Conservation (phyloP, 1,139 yeast species). For the Geotrichum citri-aurantii region DNA sequence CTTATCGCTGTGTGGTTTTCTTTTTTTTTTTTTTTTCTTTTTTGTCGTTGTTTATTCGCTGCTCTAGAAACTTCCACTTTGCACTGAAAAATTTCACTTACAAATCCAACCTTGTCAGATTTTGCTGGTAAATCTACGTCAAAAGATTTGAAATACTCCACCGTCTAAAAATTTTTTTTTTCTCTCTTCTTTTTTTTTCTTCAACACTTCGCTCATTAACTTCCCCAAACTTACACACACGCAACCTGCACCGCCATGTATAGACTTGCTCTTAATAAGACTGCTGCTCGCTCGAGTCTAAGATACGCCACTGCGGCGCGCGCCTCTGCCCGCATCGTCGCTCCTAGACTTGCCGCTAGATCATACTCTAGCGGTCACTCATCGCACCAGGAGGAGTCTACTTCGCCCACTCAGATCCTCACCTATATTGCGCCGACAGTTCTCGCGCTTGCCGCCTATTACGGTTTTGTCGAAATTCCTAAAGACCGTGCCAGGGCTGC, state of each 20-base stretch:
- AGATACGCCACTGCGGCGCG: constrained; percentile 4
- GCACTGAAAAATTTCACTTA: background rate
- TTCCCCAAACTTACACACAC: too few relatives aligned
- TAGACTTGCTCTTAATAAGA: constrained; percentile 5
- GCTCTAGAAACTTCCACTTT: background rate
- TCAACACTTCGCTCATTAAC: background rate
- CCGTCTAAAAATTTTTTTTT: background rate
- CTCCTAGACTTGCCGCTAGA: constrained; percentile 3
- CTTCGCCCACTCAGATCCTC: background rate
- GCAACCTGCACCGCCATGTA: constrained; percentile 6
- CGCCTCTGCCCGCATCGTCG: constrained; percentile 2
- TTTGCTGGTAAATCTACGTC: background rate
- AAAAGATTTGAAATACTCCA: constrained; percentile 4
- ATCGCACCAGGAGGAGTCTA: background rate
- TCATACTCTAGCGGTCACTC: constrained; percentile 8
- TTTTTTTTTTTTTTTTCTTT: background rate
- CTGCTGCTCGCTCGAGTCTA: constrained; percentile 1
- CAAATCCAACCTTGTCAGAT: constrained; percentile 5
- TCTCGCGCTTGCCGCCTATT: constrained; percentile 11
- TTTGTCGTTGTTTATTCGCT: background rate
- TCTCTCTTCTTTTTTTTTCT: background rate
- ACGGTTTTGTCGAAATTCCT: constrained; percentile 11
- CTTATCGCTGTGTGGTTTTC: background rate
- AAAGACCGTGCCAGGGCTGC: constrained; percentile 6
- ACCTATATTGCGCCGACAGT: constrained; percentile 14